Evolutionary conservation across 768 basidiomycete species (phyloP), one percentile per base, ranked within the genome.

Genomic region (Polyporus arcularius): DNA sequence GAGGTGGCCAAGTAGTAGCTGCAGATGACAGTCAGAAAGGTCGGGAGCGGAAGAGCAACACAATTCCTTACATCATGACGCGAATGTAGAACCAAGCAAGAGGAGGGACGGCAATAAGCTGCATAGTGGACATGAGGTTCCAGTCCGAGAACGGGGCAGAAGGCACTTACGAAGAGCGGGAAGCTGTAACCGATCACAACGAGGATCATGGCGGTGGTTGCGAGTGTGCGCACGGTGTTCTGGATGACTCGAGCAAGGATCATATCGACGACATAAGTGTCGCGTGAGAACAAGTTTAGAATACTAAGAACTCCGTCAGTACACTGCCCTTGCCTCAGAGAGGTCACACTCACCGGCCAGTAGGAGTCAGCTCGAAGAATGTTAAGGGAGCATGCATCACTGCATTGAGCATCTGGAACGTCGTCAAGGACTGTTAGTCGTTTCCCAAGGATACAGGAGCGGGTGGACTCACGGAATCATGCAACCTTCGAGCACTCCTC

Each of bases 281-380:
- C 96, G 2, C 94, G 85, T 3, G 92, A 92, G 74, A 98, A 98
- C 30, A 97, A 73, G 73, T 97, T 98, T 53, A 98, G 71, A 55
- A 96, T 89, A 9, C 94, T 91, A 58, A 41, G 28, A 48, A 1
- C 7, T 57, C 28, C 55, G 53, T 53, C 30, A 26, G 40, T 21
- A 38, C 8, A 40, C 16, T 45, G 35, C 10, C 31, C 41, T 32
- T 11, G 15, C 47, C 35, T 26, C 21, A 35, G 16, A 18, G 10
- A 26, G 39, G 4, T 28, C 40, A 18, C 39, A 61, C 80, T 52
- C 65, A 89, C 90, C 89, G 83, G 65, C 94, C 94, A 15, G 84
- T 87, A 1, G 94, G 96, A 0, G 94, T 97, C 55, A 81, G 74
- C 72, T 97, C 96, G 71, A 97, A 98, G 78, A 93, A 98, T 65